Conservation (phyloP, 2,329 filamentous ascomycete genomes). For the Aspergillus intermedius region DNA sequence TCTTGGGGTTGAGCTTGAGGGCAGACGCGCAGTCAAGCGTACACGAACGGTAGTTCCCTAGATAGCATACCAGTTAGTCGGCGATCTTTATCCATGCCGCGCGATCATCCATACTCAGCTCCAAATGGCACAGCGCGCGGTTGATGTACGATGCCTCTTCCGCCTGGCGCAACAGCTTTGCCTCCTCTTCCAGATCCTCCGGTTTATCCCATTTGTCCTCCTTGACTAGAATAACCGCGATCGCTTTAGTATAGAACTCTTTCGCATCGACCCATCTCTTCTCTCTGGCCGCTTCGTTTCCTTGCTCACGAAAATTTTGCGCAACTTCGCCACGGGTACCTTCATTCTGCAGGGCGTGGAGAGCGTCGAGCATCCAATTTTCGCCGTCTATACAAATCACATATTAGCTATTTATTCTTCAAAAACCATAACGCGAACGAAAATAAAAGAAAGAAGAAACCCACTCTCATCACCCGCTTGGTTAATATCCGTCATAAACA, state of each 20-base stretch:
- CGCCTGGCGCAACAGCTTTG: constrained; percentile 55
- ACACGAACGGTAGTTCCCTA: constrained; percentile 78
- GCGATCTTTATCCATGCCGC: constrained; percentile 2
- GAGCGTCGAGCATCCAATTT: constrained; percentile 75
- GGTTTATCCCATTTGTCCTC: constrained; percentile 49
- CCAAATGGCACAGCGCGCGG: constrained; percentile 81
- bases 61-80: constrained; percentile 8
- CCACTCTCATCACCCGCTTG: constrained; percentile 51
- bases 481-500: constrained; percentile 92
- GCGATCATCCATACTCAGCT: constrained; percentile 53
- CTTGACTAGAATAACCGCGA: constrained; percentile 62
- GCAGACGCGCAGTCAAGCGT: constrained; percentile 77
- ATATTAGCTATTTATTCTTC: background rate
- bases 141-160: constrained; percentile 79
- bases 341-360: constrained; percentile 87
- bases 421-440: constrained; percentile 2
- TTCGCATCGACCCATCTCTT: constrained; percentile 74
- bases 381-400: constrained; percentile 48
- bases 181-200: constrained; percentile 51
- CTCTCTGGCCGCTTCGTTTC: constrained; percentile 76
- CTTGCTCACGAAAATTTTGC: constrained; percentile 78
- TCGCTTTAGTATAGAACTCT: constrained; percentile 87
- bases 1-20: constrained; percentile 68
- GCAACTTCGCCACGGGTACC: constrained; percentile 80
- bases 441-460: constrained; percentile 6